Conservation (phyloP, 2,329 filamentous ascomycete genomes). For the Fusarium musae region DNA sequence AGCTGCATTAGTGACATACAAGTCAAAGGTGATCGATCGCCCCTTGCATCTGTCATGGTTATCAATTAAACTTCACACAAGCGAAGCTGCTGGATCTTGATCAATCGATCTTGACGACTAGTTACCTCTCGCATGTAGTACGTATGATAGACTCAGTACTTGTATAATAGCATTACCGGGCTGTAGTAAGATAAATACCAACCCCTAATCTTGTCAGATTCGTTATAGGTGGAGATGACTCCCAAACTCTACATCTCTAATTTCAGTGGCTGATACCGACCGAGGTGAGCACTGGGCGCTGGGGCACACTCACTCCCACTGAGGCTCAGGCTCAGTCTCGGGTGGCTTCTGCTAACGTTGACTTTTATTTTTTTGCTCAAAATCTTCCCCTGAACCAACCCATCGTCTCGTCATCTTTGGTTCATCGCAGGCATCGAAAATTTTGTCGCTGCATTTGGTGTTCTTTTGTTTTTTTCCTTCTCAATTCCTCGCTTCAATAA, state of each 20-base stretch:
- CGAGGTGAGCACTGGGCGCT: not conserved
- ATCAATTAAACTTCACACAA: not conserved
- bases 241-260: constrained; percentile 1
- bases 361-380: not conserved
- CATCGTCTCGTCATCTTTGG: not conserved
- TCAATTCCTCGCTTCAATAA: not conserved
- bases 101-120: not conserved
- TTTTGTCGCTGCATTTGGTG: not conserved
- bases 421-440: not conserved
- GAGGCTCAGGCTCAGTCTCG: not conserved
- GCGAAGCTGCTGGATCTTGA: not conserved
- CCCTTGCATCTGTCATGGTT: not conserved
- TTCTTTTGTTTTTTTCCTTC: constrained; percentile 4
- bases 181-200: not conserved
- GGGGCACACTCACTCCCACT: constrained; percentile 12
- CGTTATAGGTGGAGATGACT: not conserved
- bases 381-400: constrained; percentile 4
- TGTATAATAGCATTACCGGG: not conserved
- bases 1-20: not conserved
- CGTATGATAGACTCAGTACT: not conserved
- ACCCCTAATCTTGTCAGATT: not conserved
- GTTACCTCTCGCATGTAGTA: not conserved
- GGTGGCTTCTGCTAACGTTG: not conserved
- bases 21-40: not conserved
- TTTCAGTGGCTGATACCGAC: constrained; percentile 12